Evolutionary conservation across 1,284 basidiomycete species (phyloP).

Genomic region (Laetiporus sulphureus): DNA sequence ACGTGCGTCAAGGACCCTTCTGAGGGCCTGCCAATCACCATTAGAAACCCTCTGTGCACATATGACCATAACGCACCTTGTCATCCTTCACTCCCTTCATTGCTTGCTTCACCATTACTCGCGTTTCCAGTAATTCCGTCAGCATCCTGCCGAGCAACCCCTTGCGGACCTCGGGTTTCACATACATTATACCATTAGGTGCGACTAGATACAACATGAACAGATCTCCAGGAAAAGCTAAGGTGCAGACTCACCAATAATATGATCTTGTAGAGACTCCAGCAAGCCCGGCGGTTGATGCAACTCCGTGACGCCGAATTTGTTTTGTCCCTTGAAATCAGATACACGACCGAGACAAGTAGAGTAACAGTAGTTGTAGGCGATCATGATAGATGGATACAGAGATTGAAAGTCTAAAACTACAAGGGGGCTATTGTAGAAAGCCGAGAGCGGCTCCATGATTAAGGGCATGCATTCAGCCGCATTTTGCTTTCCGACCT

Average conservation of each 20-base stretch:
- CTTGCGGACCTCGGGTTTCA: constrained; percentile 79
- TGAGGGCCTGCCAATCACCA: constrained; percentile 47
- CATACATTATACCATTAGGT: constrained; percentile 93
- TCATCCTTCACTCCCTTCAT: constrained; percentile 81
- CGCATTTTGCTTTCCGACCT: constrained; percentile 96
- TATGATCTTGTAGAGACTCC: constrained; percentile 62
- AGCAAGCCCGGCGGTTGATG: constrained; percentile 66
- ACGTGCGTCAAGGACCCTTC: constrained; percentile 76
- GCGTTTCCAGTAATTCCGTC: constrained; percentile 87
- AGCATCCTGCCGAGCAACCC: constrained; percentile 91
- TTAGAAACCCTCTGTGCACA: background rate
- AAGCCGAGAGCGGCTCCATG: constrained; percentile 90
- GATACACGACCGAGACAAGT: constrained; percentile 90
- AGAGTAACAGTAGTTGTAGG: constrained; percentile 96
- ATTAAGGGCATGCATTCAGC: constrained; percentile 93
- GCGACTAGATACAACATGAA: constrained; percentile 50
- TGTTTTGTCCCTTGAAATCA: constrained; percentile 82
- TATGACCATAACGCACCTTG: constrained; percentile 42
- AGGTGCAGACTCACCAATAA: constrained; percentile 47
- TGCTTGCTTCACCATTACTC: constrained; percentile 95
- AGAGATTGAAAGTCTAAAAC: constrained; percentile 95
- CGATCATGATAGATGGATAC: constrained; percentile 97
- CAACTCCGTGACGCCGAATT: constrained; percentile 83
- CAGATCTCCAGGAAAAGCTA: background rate
- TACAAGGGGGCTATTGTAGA: constrained; percentile 87